Percentiles rank a stretch among this genome's conserved stretches.
Conservation (phyloP, 371 early-diverging fungal genomes). For the Synchytrium microbalum region DNA sequence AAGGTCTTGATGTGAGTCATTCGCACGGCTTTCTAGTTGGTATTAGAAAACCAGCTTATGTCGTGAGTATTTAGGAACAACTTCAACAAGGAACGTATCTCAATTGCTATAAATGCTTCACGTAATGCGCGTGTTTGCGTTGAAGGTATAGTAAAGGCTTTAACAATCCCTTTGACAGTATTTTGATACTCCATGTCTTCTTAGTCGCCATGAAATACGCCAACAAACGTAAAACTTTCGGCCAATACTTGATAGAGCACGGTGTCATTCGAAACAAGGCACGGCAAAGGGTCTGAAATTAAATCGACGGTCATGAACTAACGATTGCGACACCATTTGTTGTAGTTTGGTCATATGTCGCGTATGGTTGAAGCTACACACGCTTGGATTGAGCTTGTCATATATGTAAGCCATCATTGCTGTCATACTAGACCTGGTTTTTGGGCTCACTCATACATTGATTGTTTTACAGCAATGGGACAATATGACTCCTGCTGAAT, state of each 20-base stretch:
- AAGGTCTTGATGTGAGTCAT: slow-evolving; percentile 1
- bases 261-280: slow-evolving; percentile 41
- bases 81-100: slow-evolving; percentile 27
- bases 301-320: slow-evolving; percentile 6
- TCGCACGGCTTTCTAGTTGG: neutral
- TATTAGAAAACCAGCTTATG: slow-evolving; percentile 6
- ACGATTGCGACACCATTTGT: too few species aligned
- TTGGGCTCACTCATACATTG: too few species aligned
- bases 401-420: too few species aligned
- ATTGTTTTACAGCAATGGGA: too few species aligned
- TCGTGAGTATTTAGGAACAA: slow-evolving; percentile 34
- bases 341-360: slow-evolving; percentile 41
- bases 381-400: slow-evolving; percentile 54
- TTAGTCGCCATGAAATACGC: slow-evolving; percentile 20
- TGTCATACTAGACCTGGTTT: too few species aligned
- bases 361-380: slow-evolving; percentile 53
- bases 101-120: slow-evolving; percentile 26
- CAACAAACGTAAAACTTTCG: slow-evolving; percentile 36
- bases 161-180: too few species aligned
- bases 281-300: slow-evolving; percentile 28
- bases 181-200: too few species aligned
- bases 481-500: slow-evolving; percentile 58
- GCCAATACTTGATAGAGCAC: slow-evolving; percentile 34
- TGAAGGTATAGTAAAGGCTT: slow-evolving; percentile 9
- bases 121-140: slow-evolving; percentile 27